Evolutionary conservation across 768 basidiomycete genomes (phyloP), one percentile per base, ranked within the genome.

Genomic region (Obba rivulosa): DNA sequence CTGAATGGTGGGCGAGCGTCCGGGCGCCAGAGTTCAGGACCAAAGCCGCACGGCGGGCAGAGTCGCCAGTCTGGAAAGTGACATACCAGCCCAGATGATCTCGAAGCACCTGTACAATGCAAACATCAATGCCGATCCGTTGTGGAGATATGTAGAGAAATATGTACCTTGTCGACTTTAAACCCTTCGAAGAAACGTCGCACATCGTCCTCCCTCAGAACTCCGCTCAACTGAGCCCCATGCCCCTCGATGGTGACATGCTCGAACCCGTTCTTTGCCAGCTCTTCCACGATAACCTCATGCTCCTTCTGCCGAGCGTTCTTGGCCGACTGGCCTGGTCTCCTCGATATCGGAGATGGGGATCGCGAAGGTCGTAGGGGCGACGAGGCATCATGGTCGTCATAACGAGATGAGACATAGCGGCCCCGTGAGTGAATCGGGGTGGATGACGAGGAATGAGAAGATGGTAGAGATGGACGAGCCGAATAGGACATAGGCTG

Each of bases 11-110:
- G 1, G 73, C 77, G 2, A 88, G 74, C 49, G 71, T 78, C 35
- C 76, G 78, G 11, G 69, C 68, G 4, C 66, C 69, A 5, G 68
- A 66, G 51, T 67, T 70, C 31, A 93, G 76, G 3, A 89, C 81
- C 55, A 79, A 77, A 8, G 75, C 74, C 0, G 90, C 87, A 3
- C 84, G 73, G 5, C 80, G 72, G 0, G 92, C 92, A 0, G 76
- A 63, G 46, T 78, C 78, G 2, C 71, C 61, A 3, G 79, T 77
- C 17, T 69, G 60, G 62, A 96, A 97, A 3, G 91, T 87, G 53
- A 93, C 76, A 60, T 92, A 94, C 74, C 89, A 85, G 9, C 83
- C 86, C 2, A 69, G 66, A 43, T 78, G 75, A 62, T 87, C 87
- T 52, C 79, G 77, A 2, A 92, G 69, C 22, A 93, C 74, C 87